phyloP scores from a whole-genome alignment of 306 rosid genomes.

The Quillaja saponaria region DNA sequence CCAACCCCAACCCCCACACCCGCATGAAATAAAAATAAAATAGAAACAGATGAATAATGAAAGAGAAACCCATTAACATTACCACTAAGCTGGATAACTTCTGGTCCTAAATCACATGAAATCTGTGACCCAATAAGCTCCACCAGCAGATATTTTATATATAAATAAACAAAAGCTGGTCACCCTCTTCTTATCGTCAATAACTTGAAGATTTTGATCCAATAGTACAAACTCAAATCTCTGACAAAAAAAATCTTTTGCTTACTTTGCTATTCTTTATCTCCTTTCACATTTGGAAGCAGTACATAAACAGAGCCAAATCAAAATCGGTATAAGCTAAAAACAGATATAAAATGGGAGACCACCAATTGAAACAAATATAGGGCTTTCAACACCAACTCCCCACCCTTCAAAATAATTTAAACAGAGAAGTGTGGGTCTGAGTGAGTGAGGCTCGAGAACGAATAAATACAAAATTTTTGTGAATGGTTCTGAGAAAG shows the following conservation, averaged over 20 bases:
- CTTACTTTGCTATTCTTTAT: neutral
- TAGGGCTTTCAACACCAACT: neutral
- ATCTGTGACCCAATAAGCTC: slow-evolving; percentile 2
- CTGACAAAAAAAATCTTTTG: neutral
- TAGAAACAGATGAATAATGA: too few relatives aligned
- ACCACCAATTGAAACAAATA: slow-evolving; percentile 13
- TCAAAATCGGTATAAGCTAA: slow-evolving; percentile 4
- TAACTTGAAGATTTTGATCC: neutral
- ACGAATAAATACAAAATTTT: slow-evolving; percentile 23
- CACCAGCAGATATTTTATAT: neutral
- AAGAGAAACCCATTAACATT: slow-evolving; percentile 10
- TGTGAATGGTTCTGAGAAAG: neutral
- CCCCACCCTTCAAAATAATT: neutral
- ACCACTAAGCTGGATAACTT: slow-evolving; percentile 23
- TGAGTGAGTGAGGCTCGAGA: neutral
- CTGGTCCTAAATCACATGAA: slow-evolving; percentile 34
- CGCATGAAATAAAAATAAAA: neutral
- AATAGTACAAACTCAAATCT: slow-evolving; percentile 13
- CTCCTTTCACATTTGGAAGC: neutral
- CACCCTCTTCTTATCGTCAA: neutral
- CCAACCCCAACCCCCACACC: slow-evolving; percentile 23
- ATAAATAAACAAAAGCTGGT: neutral
- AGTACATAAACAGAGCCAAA: neutral
- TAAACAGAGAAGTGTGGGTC: neutral
- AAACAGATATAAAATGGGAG: too few relatives aligned